Conservation (phyloP, 1,284 basidiomycete species). For the Pseudozyma hubeiensis region DNA sequence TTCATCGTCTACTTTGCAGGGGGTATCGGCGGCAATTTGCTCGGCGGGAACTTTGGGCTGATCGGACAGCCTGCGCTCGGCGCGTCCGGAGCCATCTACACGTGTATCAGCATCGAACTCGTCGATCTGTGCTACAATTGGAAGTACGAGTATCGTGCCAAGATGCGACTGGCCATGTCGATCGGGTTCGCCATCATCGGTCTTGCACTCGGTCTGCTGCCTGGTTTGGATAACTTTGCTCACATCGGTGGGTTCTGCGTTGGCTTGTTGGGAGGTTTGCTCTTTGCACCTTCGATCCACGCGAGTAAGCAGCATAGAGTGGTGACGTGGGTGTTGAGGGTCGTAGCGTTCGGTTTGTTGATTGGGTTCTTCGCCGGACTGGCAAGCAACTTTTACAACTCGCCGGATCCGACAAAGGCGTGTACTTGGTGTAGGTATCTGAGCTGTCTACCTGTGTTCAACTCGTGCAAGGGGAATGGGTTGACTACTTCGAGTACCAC, state of each 20-base stretch:
- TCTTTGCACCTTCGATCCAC: conserved; percentile 87
- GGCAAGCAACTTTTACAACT: conserved; percentile 87
- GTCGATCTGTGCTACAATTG: conserved; percentile 93
- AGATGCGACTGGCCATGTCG: conserved; percentile 78
- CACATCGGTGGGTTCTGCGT: conserved; percentile 70
- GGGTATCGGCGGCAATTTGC: conserved; percentile 80
- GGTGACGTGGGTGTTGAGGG: conserved; percentile 80
- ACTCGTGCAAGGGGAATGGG: conserved; percentile 57
- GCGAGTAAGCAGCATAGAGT: conserved; percentile 78
- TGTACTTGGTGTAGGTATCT: conserved; percentile 83
- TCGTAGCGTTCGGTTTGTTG: conserved; percentile 79
- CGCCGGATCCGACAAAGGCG: conserved; percentile 74
- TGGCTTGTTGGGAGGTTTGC: conserved; percentile 76
- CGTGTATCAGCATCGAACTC: conserved; percentile 82
- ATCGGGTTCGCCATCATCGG: conserved; percentile 85
- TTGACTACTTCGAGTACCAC: conserved; percentile 34
- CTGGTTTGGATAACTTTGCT: conserved; percentile 70
- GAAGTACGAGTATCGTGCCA: conserved; percentile 74
- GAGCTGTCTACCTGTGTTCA: conserved; percentile 59
- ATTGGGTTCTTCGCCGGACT: conserved; percentile 85
- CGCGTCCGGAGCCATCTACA: conserved; percentile 90
- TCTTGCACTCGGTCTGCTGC: conserved; percentile 78
- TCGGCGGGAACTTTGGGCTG: conserved; percentile 88
- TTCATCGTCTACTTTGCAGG: conserved; percentile 85
- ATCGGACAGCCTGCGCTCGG: conserved; percentile 92